Evolutionary conservation across 1,284 basidiomycete genomes (phyloP).

Genomic region (Ceratobasidium sp.): DNA sequence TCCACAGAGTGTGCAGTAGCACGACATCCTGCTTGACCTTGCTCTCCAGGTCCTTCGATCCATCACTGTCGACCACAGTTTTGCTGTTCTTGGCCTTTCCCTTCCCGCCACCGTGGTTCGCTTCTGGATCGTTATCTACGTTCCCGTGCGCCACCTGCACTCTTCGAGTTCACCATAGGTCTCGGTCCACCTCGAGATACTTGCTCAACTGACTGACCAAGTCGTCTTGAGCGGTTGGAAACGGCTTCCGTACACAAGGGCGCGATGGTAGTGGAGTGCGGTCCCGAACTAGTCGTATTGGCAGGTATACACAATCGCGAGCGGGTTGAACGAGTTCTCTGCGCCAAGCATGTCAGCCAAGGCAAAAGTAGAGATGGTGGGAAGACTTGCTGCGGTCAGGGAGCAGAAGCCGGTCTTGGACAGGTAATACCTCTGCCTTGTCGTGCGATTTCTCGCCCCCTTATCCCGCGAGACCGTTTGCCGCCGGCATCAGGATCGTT

Average conservation of each 20-base stretch:
- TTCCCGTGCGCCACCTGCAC: too few relatives aligned
- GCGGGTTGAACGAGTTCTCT: conserved; percentile 92
- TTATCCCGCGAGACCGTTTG: conserved; percentile 18
- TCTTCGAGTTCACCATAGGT: conserved; percentile 44
- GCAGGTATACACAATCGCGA: conserved; percentile 91
- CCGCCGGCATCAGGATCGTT: neutral
- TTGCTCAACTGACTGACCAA: conserved; percentile 74
- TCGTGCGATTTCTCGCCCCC: conserved; percentile 66
- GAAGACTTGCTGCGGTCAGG: conserved; percentile 62
- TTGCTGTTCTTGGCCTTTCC: conserved; percentile 48
- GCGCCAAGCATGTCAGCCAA: conserved; percentile 45
- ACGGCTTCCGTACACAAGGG: conserved; percentile 86
- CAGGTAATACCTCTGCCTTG: conserved; percentile 78
- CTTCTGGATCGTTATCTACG: too few relatives aligned
- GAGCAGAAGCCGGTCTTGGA: conserved; percentile 79
- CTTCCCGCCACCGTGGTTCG: too few relatives aligned
- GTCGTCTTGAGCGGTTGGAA: conserved; percentile 87
- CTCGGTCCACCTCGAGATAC: conserved; percentile 64
- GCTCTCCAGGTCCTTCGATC: conserved; percentile 6
- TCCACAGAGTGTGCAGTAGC: conserved; percentile 74
- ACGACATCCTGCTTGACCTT: conserved; percentile 74
- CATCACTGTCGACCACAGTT: neutral
- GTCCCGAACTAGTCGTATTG: conserved; percentile 81
- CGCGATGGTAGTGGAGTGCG: conserved; percentile 88
- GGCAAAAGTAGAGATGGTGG: neutral